Conservation (phyloP, 768 basidiomycete genomes). For the Kwoniella bestiolae region DNA sequence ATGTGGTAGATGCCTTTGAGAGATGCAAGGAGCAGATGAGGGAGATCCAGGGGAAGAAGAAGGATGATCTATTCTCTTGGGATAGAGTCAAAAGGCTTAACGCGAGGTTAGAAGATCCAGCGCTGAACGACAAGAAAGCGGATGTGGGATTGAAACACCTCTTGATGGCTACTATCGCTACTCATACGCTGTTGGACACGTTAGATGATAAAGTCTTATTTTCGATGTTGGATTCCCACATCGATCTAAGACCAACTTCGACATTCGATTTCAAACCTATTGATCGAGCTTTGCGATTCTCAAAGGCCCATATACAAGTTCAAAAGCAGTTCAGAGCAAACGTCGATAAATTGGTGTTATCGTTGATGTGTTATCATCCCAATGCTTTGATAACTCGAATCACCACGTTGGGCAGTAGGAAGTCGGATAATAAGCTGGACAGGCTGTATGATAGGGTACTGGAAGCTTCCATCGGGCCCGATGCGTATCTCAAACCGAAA, state of each 20-base stretch:
- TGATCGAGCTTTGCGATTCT: not conserved
- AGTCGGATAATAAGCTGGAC: not conserved
- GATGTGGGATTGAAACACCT: conserved; percentile 11
- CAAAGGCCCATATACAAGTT: not conserved
- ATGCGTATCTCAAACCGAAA: conserved; percentile 12
- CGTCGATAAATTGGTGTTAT: conserved; percentile 14
- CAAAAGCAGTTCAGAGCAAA: conserved; percentile 11
- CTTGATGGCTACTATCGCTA: conserved; percentile 16
- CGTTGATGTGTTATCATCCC: conserved; percentile 25
- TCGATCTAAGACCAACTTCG: conserved; percentile 14
- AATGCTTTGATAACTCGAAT: conserved; percentile 19
- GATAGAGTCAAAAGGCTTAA: conserved; percentile 20
- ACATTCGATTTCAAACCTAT: conserved; percentile 15
- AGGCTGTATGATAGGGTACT: conserved; percentile 18
- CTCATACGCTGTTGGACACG: conserved; percentile 18
- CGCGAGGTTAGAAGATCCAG: conserved; percentile 21
- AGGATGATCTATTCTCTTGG: conserved; percentile 20
- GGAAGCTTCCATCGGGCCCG: conserved; percentile 23
- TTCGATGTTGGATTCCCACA: conserved; percentile 14
- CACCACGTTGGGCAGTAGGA: not conserved
- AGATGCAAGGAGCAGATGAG: conserved; percentile 17
- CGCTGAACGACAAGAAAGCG: not conserved
- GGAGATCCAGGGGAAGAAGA: conserved; percentile 26
- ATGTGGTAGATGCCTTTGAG: conserved; percentile 11
- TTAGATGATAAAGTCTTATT: conserved; percentile 20